A percentile compares a stretch with the other conserved stretches of the same genome.
Evolutionary conservation across 371 early-diverging fungal species (phyloP).

Genomic region (Saksenaea vasiformis): DNA sequence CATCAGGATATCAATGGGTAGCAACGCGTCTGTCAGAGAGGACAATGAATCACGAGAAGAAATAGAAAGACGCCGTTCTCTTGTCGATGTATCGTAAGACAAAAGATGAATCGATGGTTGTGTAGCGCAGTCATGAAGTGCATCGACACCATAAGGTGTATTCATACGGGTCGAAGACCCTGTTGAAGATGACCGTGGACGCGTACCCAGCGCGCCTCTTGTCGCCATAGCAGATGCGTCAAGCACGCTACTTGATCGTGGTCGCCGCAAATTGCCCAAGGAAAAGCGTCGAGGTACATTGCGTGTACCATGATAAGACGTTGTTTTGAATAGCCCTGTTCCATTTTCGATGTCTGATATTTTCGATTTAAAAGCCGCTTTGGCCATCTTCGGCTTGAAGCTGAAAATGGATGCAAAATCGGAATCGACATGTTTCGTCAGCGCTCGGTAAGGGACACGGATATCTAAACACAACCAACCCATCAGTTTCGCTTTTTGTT

Average conservation of each 20-base stretch:
- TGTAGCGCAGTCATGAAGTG: background rate
- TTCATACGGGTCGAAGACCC: background rate
- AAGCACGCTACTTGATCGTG: conserved; percentile 10
- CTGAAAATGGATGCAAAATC: conserved; percentile 33
- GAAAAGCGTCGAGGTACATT: conserved; percentile 7
- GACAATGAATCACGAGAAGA: conserved; percentile 2
- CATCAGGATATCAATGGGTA: conserved; percentile 10
- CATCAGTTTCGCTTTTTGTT: too few species aligned
- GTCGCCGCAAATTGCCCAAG: conserved; percentile 7
- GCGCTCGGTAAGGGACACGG: conserved; percentile 36
- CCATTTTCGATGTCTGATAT: conserved; percentile 1
- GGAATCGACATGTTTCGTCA: conserved; percentile 35
- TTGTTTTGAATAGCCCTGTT: background rate
- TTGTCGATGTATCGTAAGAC: conserved; percentile 3
- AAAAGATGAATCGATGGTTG: conserved; percentile 14
- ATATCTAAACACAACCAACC: too few species aligned
- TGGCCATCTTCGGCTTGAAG: conserved; percentile 24
- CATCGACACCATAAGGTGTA: background rate
- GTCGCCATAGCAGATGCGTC: background rate
- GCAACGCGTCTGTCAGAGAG: conserved; percentile 9
- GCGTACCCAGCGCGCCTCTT: background rate
- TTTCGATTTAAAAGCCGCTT: conserved; percentile 4
- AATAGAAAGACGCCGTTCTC: background rate
- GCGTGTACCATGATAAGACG: background rate
- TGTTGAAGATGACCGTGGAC: conserved; percentile 5